Percentiles rank a stretch among this genome's conserved stretches.
These are phyloP conservation scores for Pleurotus tuber-regium DNA, from an alignment of 768 basidiomycete genomes.

Conservation along the genomic window DNA sequence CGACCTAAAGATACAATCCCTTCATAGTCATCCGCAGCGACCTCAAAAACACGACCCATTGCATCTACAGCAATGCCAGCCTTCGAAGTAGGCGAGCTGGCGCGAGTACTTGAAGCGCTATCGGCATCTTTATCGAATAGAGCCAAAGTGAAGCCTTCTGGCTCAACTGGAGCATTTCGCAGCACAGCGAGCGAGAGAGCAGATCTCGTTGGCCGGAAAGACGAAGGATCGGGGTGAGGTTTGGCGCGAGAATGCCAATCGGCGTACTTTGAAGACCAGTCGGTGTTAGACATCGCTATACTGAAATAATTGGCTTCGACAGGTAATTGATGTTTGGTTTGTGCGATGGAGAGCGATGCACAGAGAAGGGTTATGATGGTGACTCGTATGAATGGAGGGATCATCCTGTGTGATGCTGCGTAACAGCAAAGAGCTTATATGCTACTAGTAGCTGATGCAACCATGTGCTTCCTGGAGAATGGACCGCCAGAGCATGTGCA, in stretches of 20 bases:
- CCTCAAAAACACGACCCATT: constrained; percentile 24
- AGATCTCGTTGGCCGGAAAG: constrained; percentile 24
- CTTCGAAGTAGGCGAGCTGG: too few species aligned
- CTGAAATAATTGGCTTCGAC: neutral
- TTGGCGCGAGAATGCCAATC: constrained; percentile 29
- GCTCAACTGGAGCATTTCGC: constrained; percentile 30
- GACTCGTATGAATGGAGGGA: neutral
- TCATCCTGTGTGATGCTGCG: neutral
- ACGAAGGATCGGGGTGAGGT: constrained; percentile 20
- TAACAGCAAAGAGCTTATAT: neutral
- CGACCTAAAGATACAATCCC: constrained; percentile 25
- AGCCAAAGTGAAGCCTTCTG: constrained; percentile 34
- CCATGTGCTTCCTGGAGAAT: neutral
- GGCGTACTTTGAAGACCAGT: constrained; percentile 21
- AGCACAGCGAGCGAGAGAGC: constrained; percentile 29
- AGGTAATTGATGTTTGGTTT: neutral
- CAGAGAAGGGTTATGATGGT: neutral
- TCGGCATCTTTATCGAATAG: constrained; percentile 23
- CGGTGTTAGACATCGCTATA: neutral
- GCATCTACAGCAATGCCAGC: constrained; percentile 28
- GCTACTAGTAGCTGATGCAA: neutral
- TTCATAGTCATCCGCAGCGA: constrained; percentile 23
- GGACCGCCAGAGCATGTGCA: neutral
- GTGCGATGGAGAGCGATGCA: neutral
- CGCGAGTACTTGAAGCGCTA: too few species aligned